Evolutionary conservation across 139 green algal genomes (phyloP).

Genomic region (Picochlorum sp.): DNA sequence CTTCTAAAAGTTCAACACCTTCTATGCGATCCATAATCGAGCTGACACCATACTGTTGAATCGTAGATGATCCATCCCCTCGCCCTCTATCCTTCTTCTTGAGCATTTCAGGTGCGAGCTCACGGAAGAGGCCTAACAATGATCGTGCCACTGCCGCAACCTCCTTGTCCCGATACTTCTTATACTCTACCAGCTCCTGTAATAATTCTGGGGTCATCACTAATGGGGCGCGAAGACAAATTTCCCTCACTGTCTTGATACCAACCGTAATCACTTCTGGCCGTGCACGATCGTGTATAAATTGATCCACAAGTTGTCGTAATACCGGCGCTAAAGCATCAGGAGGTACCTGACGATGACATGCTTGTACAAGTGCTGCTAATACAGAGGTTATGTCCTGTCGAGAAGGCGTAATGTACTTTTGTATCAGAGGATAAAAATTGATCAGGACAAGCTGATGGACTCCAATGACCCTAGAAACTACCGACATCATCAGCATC

Average conservation of each 20-base stretch:
- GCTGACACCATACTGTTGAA: conserved; percentile 48
- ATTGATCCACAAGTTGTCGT: conserved; percentile 88
- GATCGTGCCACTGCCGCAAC: conserved; percentile 65
- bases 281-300: conserved; percentile 83
- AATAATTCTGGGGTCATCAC: conserved; percentile 87
- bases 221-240: conserved; percentile 75
- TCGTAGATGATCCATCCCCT: conserved; percentile 51
- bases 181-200: conserved; percentile 77
- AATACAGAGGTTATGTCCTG: conserved; percentile 81
- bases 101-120: conserved; percentile 83
- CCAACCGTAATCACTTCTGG: conserved; percentile 77
- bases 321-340: conserved; percentile 82
- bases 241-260: conserved; percentile 85
- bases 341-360: conserved; percentile 87
- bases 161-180: conserved; percentile 81
- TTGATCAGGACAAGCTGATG: conserved; percentile 91
- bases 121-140: conserved; percentile 79
- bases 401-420: conserved; percentile 71
- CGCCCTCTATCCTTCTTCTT: conserved; percentile 83
- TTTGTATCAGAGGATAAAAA: conserved; percentile 91
- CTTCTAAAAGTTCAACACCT: conserved; percentile 80
- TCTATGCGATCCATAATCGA: conserved; percentile 48
- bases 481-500: conserved; percentile 57
- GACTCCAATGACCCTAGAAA: conserved; percentile 73
- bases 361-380: conserved; percentile 56